Evolutionary conservation across 2,329 filamentous ascomycete genomes (phyloP), one percentile per base, ranked within the genome.

Genomic region (Cladophialophora exuberans): DNA sequence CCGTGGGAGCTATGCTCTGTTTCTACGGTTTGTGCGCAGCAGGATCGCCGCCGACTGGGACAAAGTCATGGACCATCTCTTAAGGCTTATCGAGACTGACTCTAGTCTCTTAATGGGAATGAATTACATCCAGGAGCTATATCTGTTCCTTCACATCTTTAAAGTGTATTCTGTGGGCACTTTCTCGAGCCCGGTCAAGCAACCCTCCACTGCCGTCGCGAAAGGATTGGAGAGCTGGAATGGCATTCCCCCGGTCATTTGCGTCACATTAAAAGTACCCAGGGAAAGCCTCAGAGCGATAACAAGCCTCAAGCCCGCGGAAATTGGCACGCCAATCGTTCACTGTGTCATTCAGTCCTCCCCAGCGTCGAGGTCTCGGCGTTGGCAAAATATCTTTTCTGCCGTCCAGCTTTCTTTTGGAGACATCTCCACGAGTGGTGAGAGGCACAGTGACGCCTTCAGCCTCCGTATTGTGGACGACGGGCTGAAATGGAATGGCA

Each of bases 81-180:
- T 56, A 20, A 38, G 43, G 0, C 30, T 56, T 36, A 60, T 68
- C n/a, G 42, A 45, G 28, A 20, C 36, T 13, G 57, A 67, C 45
- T 33, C 41, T 4, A 52, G 39, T 4, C 42, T 66, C 2, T 20
- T 59, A 3, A 53, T 65, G 20, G 59, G 62, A 10, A 50, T 30
- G 4, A 65, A 65, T 38, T 64, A 63, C 53, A 25, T 67, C 3
- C 66, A 70, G 39, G 67, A 69, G 33, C 38, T 70, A 4, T 65
- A 59, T 54, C 25, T 66, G n/a, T 58, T 66, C 4, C 57, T 70
- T 4, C 62, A 68, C 45, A 36, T 66, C 6, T 57, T 60, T 23
- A 65, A 58, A 6, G 36, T 70, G 11, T 57, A 51, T 47, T 56
- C 56, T 15, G 25, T 43, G 22, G 42, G 26, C 20, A 28, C 22